Base-by-base conservation (phyloP, 2,329 filamentous ascomycete species). In the Botrytis elliptica region DNA sequence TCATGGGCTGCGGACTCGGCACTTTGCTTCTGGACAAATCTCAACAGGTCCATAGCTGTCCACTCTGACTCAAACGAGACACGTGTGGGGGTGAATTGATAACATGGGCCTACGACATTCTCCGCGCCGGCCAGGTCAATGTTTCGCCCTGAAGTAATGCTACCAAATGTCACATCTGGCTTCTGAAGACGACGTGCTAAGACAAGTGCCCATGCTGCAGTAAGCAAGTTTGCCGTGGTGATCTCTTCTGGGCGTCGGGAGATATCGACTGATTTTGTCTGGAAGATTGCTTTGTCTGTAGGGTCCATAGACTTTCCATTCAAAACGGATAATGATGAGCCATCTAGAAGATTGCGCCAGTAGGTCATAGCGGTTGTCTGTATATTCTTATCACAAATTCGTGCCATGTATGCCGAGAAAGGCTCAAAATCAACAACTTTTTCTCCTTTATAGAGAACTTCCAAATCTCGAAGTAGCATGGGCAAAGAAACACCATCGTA, bases 401-500 rank as follows among this genome's bases (percentile, higher is more conserved):
- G 70, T n/a, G 85, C 79, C 40, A 70, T 70, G 76, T 84, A 85
- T 36, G 80, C 78, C 12, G 82, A 82, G 78, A 84, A 85, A 0
- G 83, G 81, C 20, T 83, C 64, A n/a, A 80, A 74, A 74, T 77
- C 73, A 0, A 79, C 72, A 8, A 83, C 72, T 0, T 75, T 49
- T 10, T 75, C 75, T 49, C 72, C 85, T 75, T 86, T 85, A 63
- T 78, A 79, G 44, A 77, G 42, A 14, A 72, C 57, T 38, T 75
- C 74, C 20, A 79, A 70, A 68, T 78, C 74, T 44, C 71, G 72
- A 40, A 79, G 76, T 3, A 78, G 38, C 14, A 64, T 68, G 14
- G 78, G 78, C 79, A 90, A 86, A 18, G 88, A 90, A 88, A 89
- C 91, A 36, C 89, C 89, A 80, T 91, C 89, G 77, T 90, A 91